Base-by-base conservation (phyloP, 1,284 basidiomycete genomes). In the Chondrostereum purpureum region DNA sequence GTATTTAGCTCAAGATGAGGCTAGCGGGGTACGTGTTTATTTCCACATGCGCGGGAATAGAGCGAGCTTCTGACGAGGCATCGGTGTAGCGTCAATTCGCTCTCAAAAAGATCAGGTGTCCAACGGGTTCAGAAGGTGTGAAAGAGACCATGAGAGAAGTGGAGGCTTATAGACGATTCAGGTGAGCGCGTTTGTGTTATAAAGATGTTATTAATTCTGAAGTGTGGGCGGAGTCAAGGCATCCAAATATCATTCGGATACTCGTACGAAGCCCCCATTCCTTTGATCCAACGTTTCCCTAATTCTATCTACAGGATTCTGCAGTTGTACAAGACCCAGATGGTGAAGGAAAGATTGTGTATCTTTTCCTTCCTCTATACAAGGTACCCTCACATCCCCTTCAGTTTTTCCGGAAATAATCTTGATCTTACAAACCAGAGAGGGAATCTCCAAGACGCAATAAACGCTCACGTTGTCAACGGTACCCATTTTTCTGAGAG, bases 391-490 rank as follows among this genome's bases (percentile, higher is more conserved):
- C 18, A 36, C 22, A 39, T 41, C 38, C 21, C 19, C 3, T 37
- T 33, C 22, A 37, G 19, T 19, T 23, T 23, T 36, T 39, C 47
- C 44, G 47, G 51, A 31, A 31, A 31, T 8, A 31, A 49, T 58
- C 50, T 50, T 64, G 53, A 10, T 57, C 51, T 45, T 53, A 35
- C 49, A 50, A 31, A 43, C 19, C 52, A 91, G 86, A 76, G 83
- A 45, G 92, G 92, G 24, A 97, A 97, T 60, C 74, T 99, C 13
- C 96, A 99, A 75, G 93, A 99, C 60, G 83, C 83, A 33, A 97
- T 99, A 57, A 91, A 92, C 53, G 74, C 83, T 22, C 85, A 95
- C 58, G 78, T 88, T 5, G 83, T 94, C 39, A 90, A 90, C 47
- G 82, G 84, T 17, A 83, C 83, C 22, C 82, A 83, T 50, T 90